Base-by-base conservation (phyloP, 805 yeast genomes). In the Yamadazyma akitaensis region DNA sequence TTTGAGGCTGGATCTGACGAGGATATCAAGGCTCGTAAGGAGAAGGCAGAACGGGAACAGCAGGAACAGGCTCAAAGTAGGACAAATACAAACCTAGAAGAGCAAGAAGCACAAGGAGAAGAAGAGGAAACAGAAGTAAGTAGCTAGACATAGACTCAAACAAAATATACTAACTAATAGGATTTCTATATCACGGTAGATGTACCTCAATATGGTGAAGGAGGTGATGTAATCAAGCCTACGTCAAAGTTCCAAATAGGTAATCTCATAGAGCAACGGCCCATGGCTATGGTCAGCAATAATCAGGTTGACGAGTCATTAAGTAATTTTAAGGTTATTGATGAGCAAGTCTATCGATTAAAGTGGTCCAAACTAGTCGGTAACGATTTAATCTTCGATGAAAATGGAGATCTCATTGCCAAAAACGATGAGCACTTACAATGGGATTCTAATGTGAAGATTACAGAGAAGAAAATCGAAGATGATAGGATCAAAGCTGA, bases 1-100 rank as follows among this genome's bases (percentile, higher is more conserved):
- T 84, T 79, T 54, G 96, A 88, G 67, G 96, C 97, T 5, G 97
- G 97, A 10, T 86, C 96, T 2, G 88, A 84, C 52, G 96, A 85
- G 42, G 97, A 90, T 63, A 81, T 89, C 44, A 80, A 77, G 53
- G 77, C 79, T 13, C 75, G 90, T 51, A 44, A 51, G 43, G 49
- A 38, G 24, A 81, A 17, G 35, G 52, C 12, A 17, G 16, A n/a
- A 10, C 14, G 26, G n/a, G 25, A 38, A 16, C 18, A 38, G 13
- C 33, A 38, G 18, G 13, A 38, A 26, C 31, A 26, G 3, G n/a
- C 6, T 9, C 18, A 26, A 12, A 17, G 24, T 18, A 28, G 5
- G 5, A 13, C n/a, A 38, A 21, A 25, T 10, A 16, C 25, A 10
- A 17, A 37, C 9, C 13, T 14, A 17, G 64, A 65, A 28, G 52